These are phyloP conservation scores for Cryptococcus sp. DNA, from an alignment of 1,284 basidiomycete species.

Conservation along the genomic window DNA sequence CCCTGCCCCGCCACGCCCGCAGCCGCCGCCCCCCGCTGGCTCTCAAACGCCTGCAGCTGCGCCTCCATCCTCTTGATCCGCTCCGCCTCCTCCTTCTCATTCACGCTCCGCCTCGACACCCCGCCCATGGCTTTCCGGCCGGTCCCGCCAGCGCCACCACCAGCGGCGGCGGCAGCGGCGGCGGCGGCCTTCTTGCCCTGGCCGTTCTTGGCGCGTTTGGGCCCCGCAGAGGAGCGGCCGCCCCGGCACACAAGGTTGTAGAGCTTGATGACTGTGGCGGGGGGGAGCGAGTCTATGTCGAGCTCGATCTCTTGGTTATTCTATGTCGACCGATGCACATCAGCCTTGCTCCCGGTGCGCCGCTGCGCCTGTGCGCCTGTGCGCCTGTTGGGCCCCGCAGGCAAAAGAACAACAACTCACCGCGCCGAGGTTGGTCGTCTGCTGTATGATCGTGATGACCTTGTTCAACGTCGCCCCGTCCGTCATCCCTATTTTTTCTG, in stretches of 20 bases:
- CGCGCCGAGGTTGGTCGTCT: slow-evolving; percentile 79
- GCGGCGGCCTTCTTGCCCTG: slow-evolving; percentile 18
- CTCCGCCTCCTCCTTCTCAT: slow-evolving; percentile 54
- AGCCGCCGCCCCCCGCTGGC: slow-evolving; percentile 7
- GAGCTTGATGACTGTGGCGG: slow-evolving; percentile 76
- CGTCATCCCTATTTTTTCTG: slow-evolving; percentile 78
- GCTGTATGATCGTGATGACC: slow-evolving; percentile 88
- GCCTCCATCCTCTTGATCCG: slow-evolving; percentile 84
- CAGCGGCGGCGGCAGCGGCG: slow-evolving; percentile 17
- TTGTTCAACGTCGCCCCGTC: slow-evolving; percentile 74
- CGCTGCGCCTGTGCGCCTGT: too few species aligned
- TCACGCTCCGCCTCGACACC: slow-evolving; percentile 70
- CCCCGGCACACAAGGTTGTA: slow-evolving; percentile 86
- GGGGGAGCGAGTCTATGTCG: slow-evolving; percentile 85
- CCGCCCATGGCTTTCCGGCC: slow-evolving; percentile 77
- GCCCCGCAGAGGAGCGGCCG: slow-evolving; percentile 8
- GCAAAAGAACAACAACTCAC: slow-evolving; percentile 56
- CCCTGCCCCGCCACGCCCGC: slow-evolving; percentile 10
- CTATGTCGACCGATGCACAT: slow-evolving; percentile 49
- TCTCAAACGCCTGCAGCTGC: slow-evolving; percentile 42
- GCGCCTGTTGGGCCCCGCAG: too few species aligned
- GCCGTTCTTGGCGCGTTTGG: slow-evolving; percentile 19
- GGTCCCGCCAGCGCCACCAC: slow-evolving; percentile 44
- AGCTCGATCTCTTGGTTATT: slow-evolving; percentile 94
- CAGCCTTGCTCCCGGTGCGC: too few species aligned